Evolutionary conservation across 2,329 filamentous ascomycete genomes (phyloP).

Genomic region (Hysterium pulicare): DNA sequence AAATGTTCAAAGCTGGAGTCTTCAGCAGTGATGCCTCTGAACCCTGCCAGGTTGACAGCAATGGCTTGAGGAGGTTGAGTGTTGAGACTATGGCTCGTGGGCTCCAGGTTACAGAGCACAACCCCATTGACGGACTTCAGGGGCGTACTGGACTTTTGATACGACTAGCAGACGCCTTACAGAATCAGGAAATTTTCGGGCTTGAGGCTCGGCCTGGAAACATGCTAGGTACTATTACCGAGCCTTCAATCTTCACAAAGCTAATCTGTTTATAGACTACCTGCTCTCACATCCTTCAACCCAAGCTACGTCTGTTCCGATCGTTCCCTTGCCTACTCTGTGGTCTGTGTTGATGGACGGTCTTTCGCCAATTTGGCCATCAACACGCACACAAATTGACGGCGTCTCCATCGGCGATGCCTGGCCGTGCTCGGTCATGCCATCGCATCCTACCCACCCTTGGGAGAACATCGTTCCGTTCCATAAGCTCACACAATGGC

Average conservation of each 20-base stretch:
- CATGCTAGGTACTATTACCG: conserved; percentile 71
- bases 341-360: conserved; percentile 91
- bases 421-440: conserved; percentile 86
- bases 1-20: conserved; percentile 90
- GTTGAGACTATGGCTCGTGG: conserved; percentile 72
- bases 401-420: conserved; percentile 87
- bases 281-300: conserved; percentile 89
- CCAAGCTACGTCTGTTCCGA: conserved; percentile 81
- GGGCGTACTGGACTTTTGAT: conserved; percentile 78
- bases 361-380: conserved; percentile 82
- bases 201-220: conserved; percentile 82
- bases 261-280: conserved; percentile 61
- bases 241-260: conserved; percentile 3
- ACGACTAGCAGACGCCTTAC: conserved; percentile 70
- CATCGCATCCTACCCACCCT: conserved; percentile 63
- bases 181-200: conserved; percentile 81
- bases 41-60: conserved; percentile 85
- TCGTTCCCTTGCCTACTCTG: conserved; percentile 80
- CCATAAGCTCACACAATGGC: conserved; percentile 93
- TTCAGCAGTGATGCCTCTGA: conserved; percentile 82
- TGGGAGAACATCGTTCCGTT: conserved; percentile 86
- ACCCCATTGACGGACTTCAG: conserved; percentile 79
- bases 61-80: conserved; percentile 71
- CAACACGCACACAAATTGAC: conserved; percentile 80
- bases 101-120: conserved; percentile 77